Percentiles rank a stretch among this genome's conserved stretches.
phyloP scores from a whole-genome alignment of 2,329 filamentous ascomycete genomes.

The Fusarium sarcochroum region DNA sequence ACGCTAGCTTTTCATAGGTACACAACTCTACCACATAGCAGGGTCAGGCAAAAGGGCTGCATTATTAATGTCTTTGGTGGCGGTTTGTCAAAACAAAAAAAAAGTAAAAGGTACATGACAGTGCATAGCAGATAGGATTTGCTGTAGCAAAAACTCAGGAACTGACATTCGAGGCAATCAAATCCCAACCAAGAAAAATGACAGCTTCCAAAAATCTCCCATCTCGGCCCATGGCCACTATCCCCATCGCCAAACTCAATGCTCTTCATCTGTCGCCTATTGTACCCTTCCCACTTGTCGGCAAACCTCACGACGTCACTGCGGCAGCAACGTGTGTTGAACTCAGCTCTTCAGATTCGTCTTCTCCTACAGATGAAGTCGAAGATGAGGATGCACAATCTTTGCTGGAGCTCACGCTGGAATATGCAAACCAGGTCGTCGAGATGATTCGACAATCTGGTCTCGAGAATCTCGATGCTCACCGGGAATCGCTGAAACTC shows the following conservation, averaged over 20 bases:
- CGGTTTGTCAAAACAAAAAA: no score
- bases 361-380: not conserved
- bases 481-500: constrained; percentile 1
- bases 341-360: constrained; percentile 12
- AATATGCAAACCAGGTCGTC: constrained; percentile 7
- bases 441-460: not conserved
- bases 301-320: constrained; percentile 5
- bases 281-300: not conserved
- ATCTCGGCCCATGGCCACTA: not conserved
- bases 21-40: no score
- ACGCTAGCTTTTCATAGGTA: no score
- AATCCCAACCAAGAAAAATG: no score
- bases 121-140: no score
- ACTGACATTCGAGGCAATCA: no score
- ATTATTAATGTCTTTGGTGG: no score
- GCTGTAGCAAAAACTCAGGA: no score
- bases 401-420: constrained; percentile 8
- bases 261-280: not conserved
- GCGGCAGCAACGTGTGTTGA: not conserved
- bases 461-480: not conserved
- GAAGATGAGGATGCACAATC: constrained; percentile 1
- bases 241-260: not conserved
- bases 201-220: constrained; percentile 7
- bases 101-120: no score
- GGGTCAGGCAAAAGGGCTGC: no score